phyloP scores from a whole-genome alignment of 2,329 filamentous ascomycete genomes.

The Neopestalotiopsis clavispora region DNA sequence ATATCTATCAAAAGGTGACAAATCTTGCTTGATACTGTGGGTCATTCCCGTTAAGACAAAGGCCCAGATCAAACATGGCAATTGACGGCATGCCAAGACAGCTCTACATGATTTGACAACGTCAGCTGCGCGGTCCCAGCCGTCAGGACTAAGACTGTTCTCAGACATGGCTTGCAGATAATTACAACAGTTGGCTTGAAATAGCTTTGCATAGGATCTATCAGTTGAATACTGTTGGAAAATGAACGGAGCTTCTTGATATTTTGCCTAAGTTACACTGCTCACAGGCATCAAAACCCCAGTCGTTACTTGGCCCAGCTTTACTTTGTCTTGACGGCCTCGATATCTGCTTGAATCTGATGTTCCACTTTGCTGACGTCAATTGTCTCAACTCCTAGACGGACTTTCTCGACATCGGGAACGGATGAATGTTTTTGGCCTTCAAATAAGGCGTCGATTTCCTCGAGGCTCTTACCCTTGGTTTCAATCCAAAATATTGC shows the following conservation, averaged over 20 bases:
- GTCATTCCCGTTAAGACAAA: neutral
- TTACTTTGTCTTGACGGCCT: conserved; percentile 3
- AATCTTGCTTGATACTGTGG: neutral
- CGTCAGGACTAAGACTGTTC: too few relatives aligned
- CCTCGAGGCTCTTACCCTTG: conserved; percentile 42
- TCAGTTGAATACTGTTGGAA: too few relatives aligned
- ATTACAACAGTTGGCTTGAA: too few relatives aligned
- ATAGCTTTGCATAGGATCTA: too few relatives aligned
- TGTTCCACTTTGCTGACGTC: conserved; percentile 10
- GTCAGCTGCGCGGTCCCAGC: too few relatives aligned
- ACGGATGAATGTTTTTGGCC: conserved; percentile 18
- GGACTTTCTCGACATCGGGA: conserved; percentile 18
- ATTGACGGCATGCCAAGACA: too few relatives aligned
- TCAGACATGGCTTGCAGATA: too few relatives aligned
- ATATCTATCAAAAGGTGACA: neutral
- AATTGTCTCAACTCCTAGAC: conserved; percentile 10
- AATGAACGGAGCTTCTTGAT: too few relatives aligned
- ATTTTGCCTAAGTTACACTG: too few relatives aligned
- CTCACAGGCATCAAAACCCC: too few relatives aligned
- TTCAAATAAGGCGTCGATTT: conserved; percentile 32
- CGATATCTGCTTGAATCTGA: conserved; percentile 5
- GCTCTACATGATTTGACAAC: too few relatives aligned
- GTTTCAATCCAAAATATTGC: conserved; percentile 43
- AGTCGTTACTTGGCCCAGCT: neutral
- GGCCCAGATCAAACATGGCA: too few relatives aligned